A percentile compares a stretch with the other conserved stretches of the same genome.
These are phyloP conservation scores for Blastosporella zonata DNA, from an alignment of 1,284 basidiomycete species.

Conservation along the genomic window DNA sequence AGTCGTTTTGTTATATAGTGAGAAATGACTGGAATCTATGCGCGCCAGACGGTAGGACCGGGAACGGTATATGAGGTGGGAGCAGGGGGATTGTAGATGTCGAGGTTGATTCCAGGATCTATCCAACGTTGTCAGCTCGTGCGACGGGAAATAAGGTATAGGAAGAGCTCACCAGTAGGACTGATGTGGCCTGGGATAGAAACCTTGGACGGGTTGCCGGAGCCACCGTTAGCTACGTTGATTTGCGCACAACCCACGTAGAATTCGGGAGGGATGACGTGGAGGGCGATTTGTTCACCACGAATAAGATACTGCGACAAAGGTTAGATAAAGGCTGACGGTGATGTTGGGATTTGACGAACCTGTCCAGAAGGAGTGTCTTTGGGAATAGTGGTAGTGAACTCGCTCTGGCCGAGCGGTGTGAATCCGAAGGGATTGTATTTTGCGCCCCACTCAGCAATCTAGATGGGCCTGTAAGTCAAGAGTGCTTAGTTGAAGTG, in stretches of 20 bases:
- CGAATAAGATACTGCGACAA: constrained; percentile 35
- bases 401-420: constrained; percentile 25
- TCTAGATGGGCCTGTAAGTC: background rate
- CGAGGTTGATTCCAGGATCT: constrained; percentile 35
- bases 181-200: constrained; percentile 39
- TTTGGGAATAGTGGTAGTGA: constrained; percentile 38
- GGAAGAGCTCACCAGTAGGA: constrained; percentile 25
- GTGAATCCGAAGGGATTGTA: constrained; percentile 40
- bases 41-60: constrained; percentile 28
- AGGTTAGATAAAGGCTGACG: background rate
- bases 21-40: constrained; percentile 8
- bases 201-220: constrained; percentile 36
- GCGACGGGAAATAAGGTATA: background rate
- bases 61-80: constrained; percentile 37
- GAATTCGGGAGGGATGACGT: constrained; percentile 35
- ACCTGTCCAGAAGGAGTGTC: constrained; percentile 37
- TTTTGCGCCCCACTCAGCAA: constrained; percentile 26
- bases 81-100: constrained; percentile 38
- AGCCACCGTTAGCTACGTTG: constrained; percentile 34
- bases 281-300: constrained; percentile 40
- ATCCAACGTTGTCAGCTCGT: background rate
- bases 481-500: background rate
- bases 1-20: too few species aligned
- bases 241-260: constrained; percentile 41
- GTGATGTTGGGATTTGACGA: background rate